Base-by-base conservation (phyloP, 2,329 filamentous ascomycete genomes). In the Aspergillus sp. region DNA sequence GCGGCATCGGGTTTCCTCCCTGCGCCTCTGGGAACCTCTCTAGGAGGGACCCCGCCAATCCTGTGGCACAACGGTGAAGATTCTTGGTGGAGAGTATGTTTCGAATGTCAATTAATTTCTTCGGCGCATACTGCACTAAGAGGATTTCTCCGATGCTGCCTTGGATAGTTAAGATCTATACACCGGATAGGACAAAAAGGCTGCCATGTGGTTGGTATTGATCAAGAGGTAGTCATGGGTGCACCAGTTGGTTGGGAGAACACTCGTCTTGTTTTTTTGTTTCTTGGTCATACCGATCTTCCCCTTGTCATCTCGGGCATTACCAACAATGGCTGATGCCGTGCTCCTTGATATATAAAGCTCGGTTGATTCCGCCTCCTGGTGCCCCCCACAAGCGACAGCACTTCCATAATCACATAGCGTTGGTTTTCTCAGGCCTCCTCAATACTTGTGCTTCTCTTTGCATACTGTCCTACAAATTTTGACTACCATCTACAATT, bases 1-100 rank as follows among this genome's bases (percentile, higher is more conserved):
- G 49, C 49, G 40, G 37, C 42, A 57, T 30, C 49, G 40, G 49
- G 34, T 20, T 49, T 46, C 45, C 44, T 52, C 22, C 42, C 54
- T 53, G 41, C 55, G 41, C 47, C 49, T 44, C 37, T 46, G 37
- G 24, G 19, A 33, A 40, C 34, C 30, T 27, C 12, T 56, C 22
- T 15, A 22, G 34, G 22, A 3, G 9, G 37, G 7, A 17, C 46
- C 42, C 34, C 37, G 22, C 55, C 55, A 53, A 52, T 57, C 41
- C 24, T 39, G 41, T 45, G 37, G 48, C n/a, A 22, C 24, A 4
- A 12, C 17, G 41, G 48, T 41, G 39, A 44, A 19, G 17, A 20
- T 17, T 17, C 34, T 17, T 34, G 44, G 19, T 48, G 45, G 27
- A 15, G 20, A 48, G 24, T 4, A 13, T 48, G 49, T 44, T 53